phyloP scores from a whole-genome alignment of 2,329 filamentous ascomycete genomes.

The Calonectria hawksworthii region DNA sequence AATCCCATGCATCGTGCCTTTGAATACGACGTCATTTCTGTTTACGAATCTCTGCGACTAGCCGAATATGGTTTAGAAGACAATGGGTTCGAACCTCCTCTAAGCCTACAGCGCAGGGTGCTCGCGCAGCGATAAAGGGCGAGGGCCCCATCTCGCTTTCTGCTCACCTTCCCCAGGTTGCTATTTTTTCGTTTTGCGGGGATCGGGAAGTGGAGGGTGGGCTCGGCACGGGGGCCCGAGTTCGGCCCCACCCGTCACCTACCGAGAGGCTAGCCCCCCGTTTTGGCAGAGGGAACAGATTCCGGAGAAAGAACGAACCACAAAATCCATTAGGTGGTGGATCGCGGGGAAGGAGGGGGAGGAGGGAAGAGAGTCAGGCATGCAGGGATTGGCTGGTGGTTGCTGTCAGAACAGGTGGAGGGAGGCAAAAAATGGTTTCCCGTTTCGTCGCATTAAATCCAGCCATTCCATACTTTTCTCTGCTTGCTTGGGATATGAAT shows the following conservation, averaged over 20 bases:
- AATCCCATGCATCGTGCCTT: background rate
- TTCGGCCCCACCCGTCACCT: conserved; percentile 20
- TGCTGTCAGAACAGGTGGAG: background rate
- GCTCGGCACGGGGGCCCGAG: conserved; percentile 1
- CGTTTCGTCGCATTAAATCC: background rate
- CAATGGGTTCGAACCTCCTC: background rate
- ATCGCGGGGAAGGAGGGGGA: conserved; percentile 2
- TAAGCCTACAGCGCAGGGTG: background rate
- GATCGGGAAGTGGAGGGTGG: conserved; percentile 27
- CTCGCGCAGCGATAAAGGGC: background rate
- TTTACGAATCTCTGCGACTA: background rate
- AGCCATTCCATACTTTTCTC: background rate
- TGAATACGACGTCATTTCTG: background rate
- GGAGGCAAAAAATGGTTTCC: background rate
- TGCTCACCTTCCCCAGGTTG: background rate
- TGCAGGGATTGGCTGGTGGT: background rate
- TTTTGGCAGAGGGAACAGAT: background rate
- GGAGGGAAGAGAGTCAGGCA: background rate
- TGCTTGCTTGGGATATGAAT: conserved; percentile 3
- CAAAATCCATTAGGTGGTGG: conserved; percentile 1
- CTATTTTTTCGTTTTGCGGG: conserved; percentile 9
- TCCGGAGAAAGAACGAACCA: background rate
- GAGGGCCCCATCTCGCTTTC: background rate
- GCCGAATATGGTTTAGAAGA: background rate
- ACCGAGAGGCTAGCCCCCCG: background rate